Evolutionary conservation across 441 rosid genomes (phyloP), one percentile per base, ranked within the genome.

Genomic region (Populus hybrid): DNA sequence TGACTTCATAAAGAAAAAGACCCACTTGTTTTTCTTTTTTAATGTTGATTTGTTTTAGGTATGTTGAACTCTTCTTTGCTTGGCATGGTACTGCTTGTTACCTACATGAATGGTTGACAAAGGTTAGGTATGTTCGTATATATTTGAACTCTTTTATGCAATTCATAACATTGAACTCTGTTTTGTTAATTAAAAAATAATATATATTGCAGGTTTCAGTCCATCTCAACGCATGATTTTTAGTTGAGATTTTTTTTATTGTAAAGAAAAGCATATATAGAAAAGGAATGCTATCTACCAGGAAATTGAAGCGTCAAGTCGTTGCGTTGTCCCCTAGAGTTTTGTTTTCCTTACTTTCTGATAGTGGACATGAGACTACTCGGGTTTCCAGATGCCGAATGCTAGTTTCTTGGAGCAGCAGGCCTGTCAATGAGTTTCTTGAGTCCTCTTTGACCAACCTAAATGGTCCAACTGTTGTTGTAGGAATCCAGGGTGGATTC

Each of bases 231-330:
- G 42, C 66, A 71, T 70, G 79, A 57, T 70, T 70, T 42, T 42
- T 5, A 65, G 61, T 50, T 34, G 73, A 69, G 32, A 30, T 12
- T 34, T 67, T 66, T 11, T 36, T 72, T 69, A 69, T 10, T 24
- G 57, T 1, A 40, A n/a, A 23, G 28, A 8, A 9, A 59, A 30
- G 68, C 53, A 14, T 46, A 46, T 46, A 46, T 40, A 23, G 30
- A 9, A 64, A 36, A 38, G 11, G 19, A 74, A 82, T 82, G 85
- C 76, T 82, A 18, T 65, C 57, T 26, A 2, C 78, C 42, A 84
- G 83, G 83, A 87, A 75, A 77, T 72, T 83, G 74, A 81, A 86
- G 72, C 76, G 71, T 50, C 68, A 18, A 6, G 4, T 61, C 21
- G 46, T 32, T 42, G 42, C 59, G 12, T 23, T 68, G 42, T 72